phyloP scores from a whole-genome alignment of 768 basidiomycete genomes.

The Boletus vinaceobasis region DNA sequence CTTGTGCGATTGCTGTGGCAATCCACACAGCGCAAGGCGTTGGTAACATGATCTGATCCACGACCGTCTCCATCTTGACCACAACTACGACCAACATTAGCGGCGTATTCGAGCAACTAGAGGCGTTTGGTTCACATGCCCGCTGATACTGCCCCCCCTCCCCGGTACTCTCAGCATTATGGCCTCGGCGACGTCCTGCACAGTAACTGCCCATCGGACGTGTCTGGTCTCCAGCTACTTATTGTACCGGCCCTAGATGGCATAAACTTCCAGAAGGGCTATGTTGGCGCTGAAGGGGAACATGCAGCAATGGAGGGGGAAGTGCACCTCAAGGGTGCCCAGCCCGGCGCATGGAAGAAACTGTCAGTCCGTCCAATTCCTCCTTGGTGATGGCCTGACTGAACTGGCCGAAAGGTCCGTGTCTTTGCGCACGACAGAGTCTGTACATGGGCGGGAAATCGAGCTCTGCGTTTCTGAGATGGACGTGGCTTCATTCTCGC shows the following conservation, averaged over 20 bases:
- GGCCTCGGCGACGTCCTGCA: conserved; percentile 27
- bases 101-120: not conserved
- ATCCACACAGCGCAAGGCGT: not conserved
- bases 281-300: conserved; percentile 79
- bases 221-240: conserved; percentile 56
- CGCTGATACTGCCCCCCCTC: conserved; percentile 51
- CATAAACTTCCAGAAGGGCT: conserved; percentile 82
- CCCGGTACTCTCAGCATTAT: conserved; percentile 53
- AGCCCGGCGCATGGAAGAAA: conserved; percentile 56
- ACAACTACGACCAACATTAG: conserved; percentile 4
- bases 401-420: conserved; percentile 47
- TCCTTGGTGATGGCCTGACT: conserved; percentile 12
- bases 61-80: not conserved
- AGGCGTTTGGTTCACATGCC: conserved; percentile 16
- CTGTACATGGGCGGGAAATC: conserved; percentile 56
- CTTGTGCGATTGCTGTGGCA: conserved; percentile 5
- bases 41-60: not conserved
- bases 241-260: conserved; percentile 69
- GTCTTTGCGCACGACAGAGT: conserved; percentile 64
- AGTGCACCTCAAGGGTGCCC: conserved; percentile 74
- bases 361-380: conserved; percentile 51
- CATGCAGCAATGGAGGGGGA: conserved; percentile 84
- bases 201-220: conserved; percentile 17
- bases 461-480: conserved; percentile 61
- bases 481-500: conserved; percentile 49